phyloP scores from a whole-genome alignment of 176 grass and related monocot genomes.

The Bromus sterilis region DNA sequence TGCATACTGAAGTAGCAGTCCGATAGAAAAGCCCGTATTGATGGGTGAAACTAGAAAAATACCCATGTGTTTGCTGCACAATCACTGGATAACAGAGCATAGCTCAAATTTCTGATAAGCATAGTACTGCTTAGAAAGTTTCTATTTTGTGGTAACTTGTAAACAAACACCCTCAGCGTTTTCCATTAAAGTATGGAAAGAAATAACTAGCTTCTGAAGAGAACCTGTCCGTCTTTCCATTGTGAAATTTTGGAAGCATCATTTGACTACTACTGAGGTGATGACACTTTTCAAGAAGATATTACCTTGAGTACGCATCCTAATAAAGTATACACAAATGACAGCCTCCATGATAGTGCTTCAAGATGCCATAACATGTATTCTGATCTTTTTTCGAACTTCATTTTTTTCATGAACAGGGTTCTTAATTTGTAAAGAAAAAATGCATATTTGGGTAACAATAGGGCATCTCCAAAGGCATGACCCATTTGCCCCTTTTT shows the following conservation, averaged over 20 bases:
- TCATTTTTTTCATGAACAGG: background rate
- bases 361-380: background rate
- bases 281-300: background rate
- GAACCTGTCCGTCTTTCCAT: background rate
- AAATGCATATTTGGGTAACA: background rate
- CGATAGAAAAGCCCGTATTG: background rate
- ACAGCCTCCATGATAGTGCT: background rate
- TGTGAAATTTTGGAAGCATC: background rate
- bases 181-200: background rate
- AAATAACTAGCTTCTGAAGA: background rate
- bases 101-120: background rate
- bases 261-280: background rate
- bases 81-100: background rate
- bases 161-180: background rate
- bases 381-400: background rate
- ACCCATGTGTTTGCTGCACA: background rate
- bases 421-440: background rate
- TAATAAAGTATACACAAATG: background rate
- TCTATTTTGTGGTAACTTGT: background rate
- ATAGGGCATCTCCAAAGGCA: too few species aligned
- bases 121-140: conserved; percentile 2
- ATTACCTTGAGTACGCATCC: background rate
- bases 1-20: background rate
- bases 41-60: background rate
- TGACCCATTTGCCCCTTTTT: too few species aligned